Base-by-base conservation (phyloP, 2,329 filamentous ascomycete species). In the Chrysosporium keratinophilum region DNA sequence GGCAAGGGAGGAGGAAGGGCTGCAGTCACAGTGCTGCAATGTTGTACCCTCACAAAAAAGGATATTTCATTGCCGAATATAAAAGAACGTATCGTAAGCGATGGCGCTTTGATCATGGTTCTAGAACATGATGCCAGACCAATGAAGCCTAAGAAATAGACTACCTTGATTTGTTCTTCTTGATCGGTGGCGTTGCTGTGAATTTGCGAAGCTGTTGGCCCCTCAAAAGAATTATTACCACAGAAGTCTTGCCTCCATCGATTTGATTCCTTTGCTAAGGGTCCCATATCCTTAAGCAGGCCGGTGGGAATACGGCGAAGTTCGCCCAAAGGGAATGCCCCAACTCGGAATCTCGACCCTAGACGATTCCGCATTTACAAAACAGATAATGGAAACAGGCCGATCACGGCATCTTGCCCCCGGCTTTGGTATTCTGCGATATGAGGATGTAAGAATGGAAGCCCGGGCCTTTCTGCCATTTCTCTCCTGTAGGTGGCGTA, bases 381-480 rank as follows among this genome's bases (percentile, higher is more conserved):
- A 35, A 51, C 28, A 42, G 55, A 50, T 31, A 60, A 43, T 12
- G 58, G 58, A 54, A 60, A 60, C 19, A 58, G 20, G 10, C 40
- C 47, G 40, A 40, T 34, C 35, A 60, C 53, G 19, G 46, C 57
- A 10, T 45, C 35, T 17, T 53, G 39, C 15, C 58, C 58, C 14
- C 41, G 23, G 10, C 35, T 17, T 31, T 46, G 54, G 40, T 62
- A 66, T 31, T 71, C 68, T 14, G 61, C 59, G 48, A 69, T 54
- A 59, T 72, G 69, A 1, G 69, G 69, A 4, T 65, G 40, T 2
- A 72, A 61, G 54, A 71, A 72, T 0, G 70, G 70, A 19, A 71
- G 63, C 3, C 69, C 70, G 0, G 68, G 68, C 5, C 59, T 56
- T 11, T 58, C 53, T 20, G 58, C 50, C 59, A 68, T 69, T 15